Evolutionary conservation across 148 eudicot genomes (phyloP).

Genomic region (Rhododendron kiyosumense): DNA sequence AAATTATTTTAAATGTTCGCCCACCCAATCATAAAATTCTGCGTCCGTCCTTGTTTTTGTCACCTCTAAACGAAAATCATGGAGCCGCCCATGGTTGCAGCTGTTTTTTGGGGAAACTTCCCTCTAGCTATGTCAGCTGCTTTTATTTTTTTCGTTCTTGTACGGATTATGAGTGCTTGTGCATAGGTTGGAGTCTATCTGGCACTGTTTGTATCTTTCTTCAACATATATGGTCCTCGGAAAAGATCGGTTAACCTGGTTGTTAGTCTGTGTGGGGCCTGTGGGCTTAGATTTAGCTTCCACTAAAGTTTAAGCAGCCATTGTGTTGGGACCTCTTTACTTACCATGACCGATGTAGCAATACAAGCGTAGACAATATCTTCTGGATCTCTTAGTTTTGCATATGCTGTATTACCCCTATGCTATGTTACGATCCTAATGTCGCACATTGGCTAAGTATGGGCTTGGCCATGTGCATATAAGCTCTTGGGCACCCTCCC

Average conservation of each 20-base stretch:
- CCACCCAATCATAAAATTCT: not conserved
- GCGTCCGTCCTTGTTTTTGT: not conserved
- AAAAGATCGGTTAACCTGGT: not conserved
- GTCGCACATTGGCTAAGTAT: no score
- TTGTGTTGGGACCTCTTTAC: not conserved
- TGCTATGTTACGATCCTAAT: no score
- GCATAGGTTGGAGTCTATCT: not conserved
- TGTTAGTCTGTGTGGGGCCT: not conserved
- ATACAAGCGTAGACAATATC: not conserved
- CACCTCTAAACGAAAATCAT: not conserved
- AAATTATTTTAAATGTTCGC: not conserved
- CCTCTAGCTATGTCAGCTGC: not conserved
- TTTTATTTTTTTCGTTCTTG: not conserved
- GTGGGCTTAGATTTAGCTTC: not conserved
- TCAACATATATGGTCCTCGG: not conserved
- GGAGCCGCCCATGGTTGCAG: not conserved
- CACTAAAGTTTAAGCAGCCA: not conserved
- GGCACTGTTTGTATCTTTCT: not conserved
- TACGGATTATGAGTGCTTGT: not conserved
- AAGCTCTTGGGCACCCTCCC: no score
- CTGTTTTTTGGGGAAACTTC: not conserved
- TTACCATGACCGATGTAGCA: not conserved
- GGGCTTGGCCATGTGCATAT: no score
- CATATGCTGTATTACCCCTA: not conserved
- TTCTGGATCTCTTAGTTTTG: not conserved